These are phyloP conservation scores for Colletotrichum tropicicola DNA, from an alignment of 2,329 filamentous ascomycete species.

Conservation along the genomic window DNA sequence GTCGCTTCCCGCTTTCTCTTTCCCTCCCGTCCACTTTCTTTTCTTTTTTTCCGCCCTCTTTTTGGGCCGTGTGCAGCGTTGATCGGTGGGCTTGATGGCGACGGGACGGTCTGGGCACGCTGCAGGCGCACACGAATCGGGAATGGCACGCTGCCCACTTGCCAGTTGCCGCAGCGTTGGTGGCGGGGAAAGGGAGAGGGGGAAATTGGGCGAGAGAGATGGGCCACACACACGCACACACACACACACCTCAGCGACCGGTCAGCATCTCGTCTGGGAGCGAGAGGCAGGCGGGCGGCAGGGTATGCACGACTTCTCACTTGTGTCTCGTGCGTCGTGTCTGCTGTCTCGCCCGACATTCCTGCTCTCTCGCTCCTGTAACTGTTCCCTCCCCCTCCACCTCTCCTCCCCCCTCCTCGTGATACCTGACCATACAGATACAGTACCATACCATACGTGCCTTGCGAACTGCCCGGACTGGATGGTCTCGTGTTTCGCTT, in stretches of 20 bases:
- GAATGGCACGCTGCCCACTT: constrained; percentile 1
- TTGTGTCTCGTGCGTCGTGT: background rate
- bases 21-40: background rate
- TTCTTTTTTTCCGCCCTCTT: background rate
- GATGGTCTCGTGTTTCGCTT: background rate
- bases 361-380: background rate
- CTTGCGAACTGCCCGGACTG: too few species aligned
- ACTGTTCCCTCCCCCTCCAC: constrained; percentile 3
- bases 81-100: constrained; percentile 1
- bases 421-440: background rate
- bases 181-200: constrained; percentile 4
- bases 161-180: background rate
- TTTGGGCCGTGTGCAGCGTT: constrained; percentile 2
- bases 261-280: too few species aligned
- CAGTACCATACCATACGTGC: too few species aligned
- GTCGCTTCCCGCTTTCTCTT: background rate
- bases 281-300: too few species aligned
- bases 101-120: background rate
- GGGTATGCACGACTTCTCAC: constrained; percentile 11
- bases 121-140: constrained; percentile 14
- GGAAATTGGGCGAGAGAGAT: background rate
- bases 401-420: background rate
- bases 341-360: constrained; percentile 1
- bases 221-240: background rate
- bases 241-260: too few species aligned